Base-by-base conservation (phyloP, 2,329 filamentous ascomycete species). In the Sporothrix luriei region DNA sequence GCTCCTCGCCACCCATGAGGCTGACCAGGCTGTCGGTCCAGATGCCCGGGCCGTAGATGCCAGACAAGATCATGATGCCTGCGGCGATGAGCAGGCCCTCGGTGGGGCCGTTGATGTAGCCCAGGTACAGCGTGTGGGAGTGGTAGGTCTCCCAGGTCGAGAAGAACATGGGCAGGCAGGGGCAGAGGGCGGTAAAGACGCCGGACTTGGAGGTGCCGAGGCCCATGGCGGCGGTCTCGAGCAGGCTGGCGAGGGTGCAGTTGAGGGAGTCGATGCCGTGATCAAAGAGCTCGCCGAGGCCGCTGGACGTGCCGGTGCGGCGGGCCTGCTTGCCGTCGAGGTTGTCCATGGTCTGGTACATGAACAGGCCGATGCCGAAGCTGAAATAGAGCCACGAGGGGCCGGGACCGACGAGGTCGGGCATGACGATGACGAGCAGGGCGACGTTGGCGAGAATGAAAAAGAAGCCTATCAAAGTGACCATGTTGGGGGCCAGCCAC, bases 111-210 rank as follows among this genome's bases (percentile, higher is more conserved):
- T 99, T 99, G 86, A 99, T 91, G 78, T 94, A 93, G 69, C 95
- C 95, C 14, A 99, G 88, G 79, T 97, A 99, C 6, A 99, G 84
- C 0, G 95, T 98, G 79, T 99, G 95, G 5, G 95, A 97, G 81
- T 99, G 95, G 79, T 97, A 99, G 0, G 95, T 99, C 82, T 99
- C 95, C 95, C 95, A 99, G 1, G 95, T 99, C 3, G 94, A 97
- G 82, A 99, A 97, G 84, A 97, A 99, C 95, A 99, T 99, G 71
- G 95, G 92, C 57, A 99, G 83, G 75, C 93, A 96, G 1, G 95
- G 95, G 71, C 94, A 89, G 55, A 99, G 83, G 1, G 94, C 93
- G 0, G 95, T 98, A 78, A 97, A 96, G 70, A 95, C 90, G 74
- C 95, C 95, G 24, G 92, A 88, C 73, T 89, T 90, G 21, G 91